These are phyloP conservation scores for Dichomitus squalens DNA, from an alignment of 1,284 basidiomycete species.

Conservation along the genomic window DNA sequence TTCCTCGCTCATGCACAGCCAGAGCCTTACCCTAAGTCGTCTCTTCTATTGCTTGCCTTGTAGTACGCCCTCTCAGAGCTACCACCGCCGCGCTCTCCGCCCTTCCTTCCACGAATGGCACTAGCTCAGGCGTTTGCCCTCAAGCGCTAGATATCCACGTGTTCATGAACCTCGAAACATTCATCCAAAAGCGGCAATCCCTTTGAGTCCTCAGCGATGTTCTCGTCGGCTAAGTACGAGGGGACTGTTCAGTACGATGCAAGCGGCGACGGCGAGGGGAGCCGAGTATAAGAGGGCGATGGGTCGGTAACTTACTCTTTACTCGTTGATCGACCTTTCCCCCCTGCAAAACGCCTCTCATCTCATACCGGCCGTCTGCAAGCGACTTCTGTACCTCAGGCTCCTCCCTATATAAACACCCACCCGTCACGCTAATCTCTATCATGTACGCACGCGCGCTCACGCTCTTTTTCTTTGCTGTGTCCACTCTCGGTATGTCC, in stretches of 20 bases:
- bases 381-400: conserved; percentile 12
- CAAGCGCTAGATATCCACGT: neutral
- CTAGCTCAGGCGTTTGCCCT: too few species aligned
- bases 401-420: conserved; percentile 12
- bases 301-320: neutral
- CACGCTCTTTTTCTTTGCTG: conserved; percentile 18
- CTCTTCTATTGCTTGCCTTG: too few species aligned
- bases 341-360: neutral
- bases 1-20: too few species aligned
- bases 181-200: neutral
- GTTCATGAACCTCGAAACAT: neutral
- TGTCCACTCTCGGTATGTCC: conserved; percentile 15
- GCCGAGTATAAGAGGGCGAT: conserved; percentile 1
- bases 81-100: too few species aligned
- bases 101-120: too few species aligned
- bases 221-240: conserved; percentile 1
- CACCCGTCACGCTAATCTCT: neutral
- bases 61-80: too few species aligned
- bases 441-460: conserved; percentile 16
- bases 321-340: conserved; percentile 20
- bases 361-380: neutral
- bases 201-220: neutral
- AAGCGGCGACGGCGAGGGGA: neutral
- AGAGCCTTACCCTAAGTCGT: too few species aligned
- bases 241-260: neutral